phyloP scores from a whole-genome alignment of 345 rosid genomes.

The Populus nigra region DNA sequence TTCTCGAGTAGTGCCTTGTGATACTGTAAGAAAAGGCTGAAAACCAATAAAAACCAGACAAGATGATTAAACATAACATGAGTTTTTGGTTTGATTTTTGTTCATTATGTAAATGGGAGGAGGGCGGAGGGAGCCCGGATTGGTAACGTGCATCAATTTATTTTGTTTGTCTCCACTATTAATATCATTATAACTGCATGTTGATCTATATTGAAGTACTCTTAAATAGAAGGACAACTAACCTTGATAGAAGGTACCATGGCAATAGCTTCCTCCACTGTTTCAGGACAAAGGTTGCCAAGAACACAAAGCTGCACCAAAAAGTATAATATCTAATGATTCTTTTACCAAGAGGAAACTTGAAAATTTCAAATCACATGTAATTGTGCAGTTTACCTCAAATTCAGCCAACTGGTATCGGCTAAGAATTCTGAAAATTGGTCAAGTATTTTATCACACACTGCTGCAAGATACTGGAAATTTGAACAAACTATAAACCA shows the following conservation, averaged over 20 bases:
- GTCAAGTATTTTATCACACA: conserved; percentile 52
- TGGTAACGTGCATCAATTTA: background rate
- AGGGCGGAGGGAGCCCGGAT: background rate
- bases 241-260: conserved; percentile 99
- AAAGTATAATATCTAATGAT: background rate
- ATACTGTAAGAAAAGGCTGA: too few species aligned
- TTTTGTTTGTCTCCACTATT: background rate
- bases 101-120: background rate
- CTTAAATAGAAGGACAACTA: background rate
- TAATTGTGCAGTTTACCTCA: conserved; percentile 52
- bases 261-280: conserved; percentile 95
- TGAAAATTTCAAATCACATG: background rate
- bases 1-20: background rate
- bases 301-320: conserved; percentile 87
- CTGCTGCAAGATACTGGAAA: background rate
- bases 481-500: background rate
- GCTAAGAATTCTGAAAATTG: conserved; percentile 65
- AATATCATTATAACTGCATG: background rate
- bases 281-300: conserved; percentile 97
- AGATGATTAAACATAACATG: background rate
- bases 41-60: background rate
- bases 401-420: conserved; percentile 86
- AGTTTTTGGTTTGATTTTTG: background rate
- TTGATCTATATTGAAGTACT: background rate
- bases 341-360: conserved; percentile 3